Percentiles rank a stretch among this genome's conserved stretches.
phyloP scores from a whole-genome alignment of 2,329 filamentous ascomycete species.

The Metarhizium rileyi region DNA sequence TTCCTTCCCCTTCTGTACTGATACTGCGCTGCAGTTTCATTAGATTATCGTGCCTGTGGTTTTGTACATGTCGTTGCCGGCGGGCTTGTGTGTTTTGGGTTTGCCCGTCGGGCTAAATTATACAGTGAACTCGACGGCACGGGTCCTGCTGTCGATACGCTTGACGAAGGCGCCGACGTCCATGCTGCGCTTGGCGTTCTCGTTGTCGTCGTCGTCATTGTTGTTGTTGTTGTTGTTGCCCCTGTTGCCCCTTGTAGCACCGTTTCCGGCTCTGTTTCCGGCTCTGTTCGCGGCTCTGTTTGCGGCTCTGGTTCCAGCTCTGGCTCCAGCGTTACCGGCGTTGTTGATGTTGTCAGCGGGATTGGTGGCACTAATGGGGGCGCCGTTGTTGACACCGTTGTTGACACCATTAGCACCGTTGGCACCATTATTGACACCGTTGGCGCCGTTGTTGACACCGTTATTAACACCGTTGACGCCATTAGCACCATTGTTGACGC shows the following conservation, averaged over 20 bases:
- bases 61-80: not conserved
- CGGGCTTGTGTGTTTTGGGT: not conserved
- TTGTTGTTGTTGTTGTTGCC: not conserved
- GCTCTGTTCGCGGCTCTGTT: not conserved
- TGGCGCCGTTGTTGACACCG: not conserved
- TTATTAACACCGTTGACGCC: not conserved
- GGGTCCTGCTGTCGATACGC: constrained; percentile 5
- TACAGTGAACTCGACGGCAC: constrained; percentile 10
- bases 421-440: not conserved
- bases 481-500: not conserved
- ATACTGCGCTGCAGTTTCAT: not conserved
- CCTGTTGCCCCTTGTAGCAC: not conserved
- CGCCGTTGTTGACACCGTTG: not conserved
- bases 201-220: constrained; percentile 1
- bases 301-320: not conserved
- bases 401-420: not conserved
- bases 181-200: not conserved
- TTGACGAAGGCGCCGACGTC: constrained; percentile 6
- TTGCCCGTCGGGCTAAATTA: constrained; percentile 6
- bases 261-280: not conserved
- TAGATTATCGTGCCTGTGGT: not conserved
- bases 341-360: not conserved
- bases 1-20: not conserved
- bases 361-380: not conserved
- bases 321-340: constrained; percentile 3